Conservation (phyloP, 2,329 filamentous ascomycete species). For the Pseudocercospora pini-densiflorae region DNA sequence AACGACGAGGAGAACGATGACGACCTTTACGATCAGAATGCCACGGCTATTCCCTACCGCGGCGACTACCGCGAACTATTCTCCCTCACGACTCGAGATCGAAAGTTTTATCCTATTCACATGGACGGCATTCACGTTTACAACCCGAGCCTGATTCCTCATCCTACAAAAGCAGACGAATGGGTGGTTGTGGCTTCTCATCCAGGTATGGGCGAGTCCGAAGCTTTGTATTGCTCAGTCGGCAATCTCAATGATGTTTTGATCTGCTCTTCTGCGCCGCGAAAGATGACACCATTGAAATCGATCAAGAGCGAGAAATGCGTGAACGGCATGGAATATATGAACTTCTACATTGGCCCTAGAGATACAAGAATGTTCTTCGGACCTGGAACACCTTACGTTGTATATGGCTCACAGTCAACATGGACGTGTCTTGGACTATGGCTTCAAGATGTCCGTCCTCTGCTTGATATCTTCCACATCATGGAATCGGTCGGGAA, state of each 20-base stretch:
- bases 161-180: slow-evolving; percentile 52
- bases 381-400: slow-evolving; percentile 56
- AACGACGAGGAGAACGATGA: background rate
- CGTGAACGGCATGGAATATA: slow-evolving; percentile 48
- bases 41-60: slow-evolving; percentile 7
- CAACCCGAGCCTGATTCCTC: slow-evolving; percentile 64
- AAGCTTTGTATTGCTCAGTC: background rate
- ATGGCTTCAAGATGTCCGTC: slow-evolving; percentile 60
- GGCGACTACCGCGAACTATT: slow-evolving; percentile 43
- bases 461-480: slow-evolving; percentile 47
- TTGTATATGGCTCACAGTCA: slow-evolving; percentile 62
- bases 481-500: slow-evolving; percentile 29
- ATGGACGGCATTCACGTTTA: slow-evolving; percentile 50
- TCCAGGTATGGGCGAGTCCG: background rate
- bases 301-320: slow-evolving; percentile 54
- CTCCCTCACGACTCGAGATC: slow-evolving; percentile 53
- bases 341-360: slow-evolving; percentile 57
- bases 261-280: slow-evolving; percentile 5
- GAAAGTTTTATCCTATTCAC: slow-evolving; percentile 55
- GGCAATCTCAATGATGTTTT: slow-evolving; percentile 9
- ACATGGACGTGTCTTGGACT: slow-evolving; percentile 60
- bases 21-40: slow-evolving; percentile 4
- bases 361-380: slow-evolving; percentile 64
- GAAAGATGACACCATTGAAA: slow-evolving; percentile 51
- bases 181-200: slow-evolving; percentile 53